Base-by-base conservation (phyloP, 2,329 filamentous ascomycete species). In the Calonectria ilicicola region DNA sequence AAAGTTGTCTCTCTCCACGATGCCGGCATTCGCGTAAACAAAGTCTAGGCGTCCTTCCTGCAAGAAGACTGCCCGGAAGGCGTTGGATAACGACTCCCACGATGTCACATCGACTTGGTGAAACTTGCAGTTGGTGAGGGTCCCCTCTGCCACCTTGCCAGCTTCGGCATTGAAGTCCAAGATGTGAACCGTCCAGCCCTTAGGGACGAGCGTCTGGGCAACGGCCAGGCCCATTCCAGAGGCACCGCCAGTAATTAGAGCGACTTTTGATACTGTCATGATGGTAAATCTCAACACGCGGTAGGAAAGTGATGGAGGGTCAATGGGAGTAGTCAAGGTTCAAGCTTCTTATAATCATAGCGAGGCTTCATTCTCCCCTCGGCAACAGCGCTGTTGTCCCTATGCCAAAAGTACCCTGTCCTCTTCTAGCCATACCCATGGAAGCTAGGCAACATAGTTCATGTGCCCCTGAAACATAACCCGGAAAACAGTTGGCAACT, bases 1-100 rank as follows among this genome's bases (percentile, higher is more conserved):
- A 32, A 74, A 74, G 47, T 74, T 71, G 40, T 72, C 65, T n/a
- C 68, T 44, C 65, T 73, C 72, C 14, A 73, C 68, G 29, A 72
- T 63, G 15, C 72, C 72, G 21, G 69, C 72, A 15, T 72, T 74
- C 8, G 69, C 72, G 58, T 69, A 72, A 2, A 74, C 72, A 65
- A 72, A 74, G 53, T 74, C 72, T 6, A 72, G 40, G 4, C 72
- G 72, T 14, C 65, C 58, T 9, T 10, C 26, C 15, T 58, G 42
- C 3, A 27, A 14, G 29, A 74, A 74, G 8, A 47, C 65, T 2
- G 12, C 26, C 3, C 26, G 7, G 26, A 74, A 74, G 14, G 51
- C 69, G 3, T 19, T 29, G 8, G 72, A 63, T 1, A 74, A 51
- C 12, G 65, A 66, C 2, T 42, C 19, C 56, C 58, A 74, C 21